Percentiles rank a stretch among this genome's conserved stretches.
These are phyloP conservation scores for Rhodotorula sp. DNA, from an alignment of 1,284 basidiomycete species.

Conservation along the genomic window DNA sequence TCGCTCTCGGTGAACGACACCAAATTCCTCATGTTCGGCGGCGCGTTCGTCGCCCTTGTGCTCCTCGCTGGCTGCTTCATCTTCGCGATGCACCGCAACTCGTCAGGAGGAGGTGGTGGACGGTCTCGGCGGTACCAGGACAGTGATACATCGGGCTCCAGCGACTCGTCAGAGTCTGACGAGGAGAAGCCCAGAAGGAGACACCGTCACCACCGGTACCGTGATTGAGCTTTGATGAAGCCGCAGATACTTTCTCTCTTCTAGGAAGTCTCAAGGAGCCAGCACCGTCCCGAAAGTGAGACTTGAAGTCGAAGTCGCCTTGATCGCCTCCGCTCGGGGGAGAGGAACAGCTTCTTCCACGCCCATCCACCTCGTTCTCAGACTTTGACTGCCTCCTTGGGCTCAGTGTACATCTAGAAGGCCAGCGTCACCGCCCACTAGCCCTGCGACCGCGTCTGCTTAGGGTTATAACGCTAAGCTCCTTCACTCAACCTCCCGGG, in stretches of 20 bases:
- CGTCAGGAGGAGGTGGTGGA: not conserved
- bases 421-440: not conserved
- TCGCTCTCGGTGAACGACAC: not conserved
- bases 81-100: not conserved
- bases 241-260: not conserved
- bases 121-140: not conserved
- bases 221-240: not conserved
- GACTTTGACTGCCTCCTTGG: not conserved
- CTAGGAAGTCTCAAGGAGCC: no score
- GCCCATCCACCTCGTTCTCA: not conserved
- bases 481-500: not conserved
- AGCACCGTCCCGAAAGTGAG: no score
- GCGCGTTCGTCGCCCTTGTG: not conserved
- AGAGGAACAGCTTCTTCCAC: not conserved
- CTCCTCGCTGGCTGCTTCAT: not conserved
- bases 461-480: no score
- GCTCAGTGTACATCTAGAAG: not conserved
- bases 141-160: not conserved
- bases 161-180: not conserved
- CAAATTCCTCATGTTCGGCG: slow-evolving; percentile 1
- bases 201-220: not conserved
- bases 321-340: not conserved
- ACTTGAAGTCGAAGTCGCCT: not conserved
- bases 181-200: not conserved
- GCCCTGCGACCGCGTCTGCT: not conserved